Percentiles rank a stretch among this genome's conserved stretches.
phyloP scores from a whole-genome alignment of 163 green algal species.

The Chlamydomonas reinhardtii region DNA sequence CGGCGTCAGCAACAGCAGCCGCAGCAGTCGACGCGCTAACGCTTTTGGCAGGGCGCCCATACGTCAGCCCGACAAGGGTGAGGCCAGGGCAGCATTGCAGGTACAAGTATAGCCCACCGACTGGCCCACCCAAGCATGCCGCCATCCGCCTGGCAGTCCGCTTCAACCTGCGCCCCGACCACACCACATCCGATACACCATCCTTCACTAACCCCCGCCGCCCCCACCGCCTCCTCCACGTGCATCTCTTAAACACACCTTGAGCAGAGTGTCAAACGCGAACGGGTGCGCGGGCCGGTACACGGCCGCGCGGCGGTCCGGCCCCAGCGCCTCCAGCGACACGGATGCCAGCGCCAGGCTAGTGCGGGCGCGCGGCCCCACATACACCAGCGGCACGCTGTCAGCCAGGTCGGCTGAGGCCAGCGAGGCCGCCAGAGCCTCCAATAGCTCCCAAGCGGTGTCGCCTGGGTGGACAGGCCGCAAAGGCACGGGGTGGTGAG shows the following conservation, averaged over 20 bases:
- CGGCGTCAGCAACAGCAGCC: too few species aligned
- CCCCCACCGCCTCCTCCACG: background rate
- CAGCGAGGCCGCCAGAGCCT: constrained; percentile 1
- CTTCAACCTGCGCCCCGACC: background rate
- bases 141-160: too few species aligned
- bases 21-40: too few species aligned
- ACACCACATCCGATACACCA: background rate
- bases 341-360: constrained; percentile 38
- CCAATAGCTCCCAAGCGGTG: constrained; percentile 44
- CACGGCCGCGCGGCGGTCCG: constrained; percentile 31
- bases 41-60: too few species aligned
- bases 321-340: constrained; percentile 17
- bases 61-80: too few species aligned
- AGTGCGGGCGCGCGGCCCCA: constrained; percentile 1
- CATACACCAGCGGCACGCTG: constrained; percentile 10
- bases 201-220: too few species aligned
- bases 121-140: too few species aligned
- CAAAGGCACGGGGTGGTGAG: background rate
- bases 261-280: constrained; percentile 31
- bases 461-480: constrained; percentile 2
- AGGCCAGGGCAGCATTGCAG: too few species aligned
- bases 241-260: too few species aligned
- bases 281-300: constrained; percentile 45
- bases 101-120: too few species aligned
- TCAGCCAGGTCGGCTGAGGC: constrained; percentile 14